A percentile compares a stretch with the other conserved stretches of the same genome.
phyloP scores from a whole-genome alignment of 345 rosid genomes.

The Microcos paniculata region DNA sequence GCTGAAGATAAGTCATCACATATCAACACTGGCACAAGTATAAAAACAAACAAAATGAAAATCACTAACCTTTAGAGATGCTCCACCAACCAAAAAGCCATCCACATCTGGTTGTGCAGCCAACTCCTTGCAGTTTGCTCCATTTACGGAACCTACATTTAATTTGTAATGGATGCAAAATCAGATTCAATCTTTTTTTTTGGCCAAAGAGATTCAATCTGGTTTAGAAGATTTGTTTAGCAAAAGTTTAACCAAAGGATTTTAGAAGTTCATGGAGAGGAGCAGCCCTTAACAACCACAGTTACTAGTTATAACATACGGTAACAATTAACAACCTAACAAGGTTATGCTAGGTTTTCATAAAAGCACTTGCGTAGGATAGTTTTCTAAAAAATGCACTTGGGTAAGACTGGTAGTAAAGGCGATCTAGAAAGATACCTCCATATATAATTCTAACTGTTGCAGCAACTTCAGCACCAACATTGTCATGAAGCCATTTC shows the following conservation, averaged over 20 bases:
- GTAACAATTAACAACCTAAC: not conserved
- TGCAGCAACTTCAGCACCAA: constrained; percentile 54
- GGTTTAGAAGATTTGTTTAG: not conserved
- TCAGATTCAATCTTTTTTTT: not conserved
- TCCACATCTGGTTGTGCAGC: constrained; percentile 62
- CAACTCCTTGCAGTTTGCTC: constrained; percentile 64
- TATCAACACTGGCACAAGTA: not conserved
- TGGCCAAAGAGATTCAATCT: no score
- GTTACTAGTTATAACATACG: no score
- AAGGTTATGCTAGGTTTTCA: not conserved
- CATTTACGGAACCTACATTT: constrained; percentile 61
- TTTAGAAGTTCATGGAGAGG: not conserved
- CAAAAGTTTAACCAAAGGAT: not conserved
- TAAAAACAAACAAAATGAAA: not conserved
- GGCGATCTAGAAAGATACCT: constrained; percentile 34
- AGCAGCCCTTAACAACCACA: not conserved
- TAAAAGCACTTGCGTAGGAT: not conserved
- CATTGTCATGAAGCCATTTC: constrained; percentile 63
- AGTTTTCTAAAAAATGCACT: no score
- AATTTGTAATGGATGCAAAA: not conserved
- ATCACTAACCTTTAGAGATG: constrained; percentile 59
- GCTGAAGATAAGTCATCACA: not conserved
- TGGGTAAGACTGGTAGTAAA: not conserved
- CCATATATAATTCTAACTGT: constrained; percentile 72
- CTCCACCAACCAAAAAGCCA: constrained; percentile 84